Evolutionary conservation across 139 green algal genomes (phyloP).

Genomic region (Pleodorina starrii): DNA sequence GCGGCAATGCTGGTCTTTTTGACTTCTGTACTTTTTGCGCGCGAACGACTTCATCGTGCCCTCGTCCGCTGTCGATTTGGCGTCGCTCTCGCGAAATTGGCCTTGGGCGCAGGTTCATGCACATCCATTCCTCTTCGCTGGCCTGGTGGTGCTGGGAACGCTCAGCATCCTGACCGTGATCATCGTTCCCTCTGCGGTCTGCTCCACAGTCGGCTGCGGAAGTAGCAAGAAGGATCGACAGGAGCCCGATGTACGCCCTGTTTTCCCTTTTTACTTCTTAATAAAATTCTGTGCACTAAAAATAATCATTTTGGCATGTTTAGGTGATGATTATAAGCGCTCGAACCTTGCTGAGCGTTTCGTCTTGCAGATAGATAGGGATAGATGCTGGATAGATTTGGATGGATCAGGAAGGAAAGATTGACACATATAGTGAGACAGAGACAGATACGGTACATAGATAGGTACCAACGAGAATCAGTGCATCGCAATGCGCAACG

Average conservation of each 20-base stretch:
- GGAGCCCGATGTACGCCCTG: background rate
- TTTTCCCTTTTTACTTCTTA: background rate
- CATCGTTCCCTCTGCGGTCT: slow-evolving; percentile 18
- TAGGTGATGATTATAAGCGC: background rate
- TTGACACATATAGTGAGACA: too few species aligned
- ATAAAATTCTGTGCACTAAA: background rate
- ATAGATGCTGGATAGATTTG: too few species aligned
- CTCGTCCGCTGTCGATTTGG: background rate
- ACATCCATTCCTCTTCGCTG: background rate
- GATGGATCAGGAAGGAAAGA: too few species aligned
- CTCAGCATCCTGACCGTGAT: background rate
- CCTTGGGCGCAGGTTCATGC: background rate
- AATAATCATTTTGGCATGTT: background rate
- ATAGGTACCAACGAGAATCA: too few species aligned
- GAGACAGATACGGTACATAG: too few species aligned
- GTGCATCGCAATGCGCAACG: too few species aligned
- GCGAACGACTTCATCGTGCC: background rate
- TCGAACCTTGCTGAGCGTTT: too few species aligned
- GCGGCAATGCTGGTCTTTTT: too few species aligned
- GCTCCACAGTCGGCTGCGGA: slow-evolving; percentile 30
- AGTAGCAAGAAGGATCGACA: background rate
- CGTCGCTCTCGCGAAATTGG: background rate
- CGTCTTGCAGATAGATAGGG: background rate
- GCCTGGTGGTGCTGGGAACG: background rate
- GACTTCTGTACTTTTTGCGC: background rate